Conservation (phyloP, 2,329 filamentous ascomycete genomes). For the Hypoxylon sp. region DNA sequence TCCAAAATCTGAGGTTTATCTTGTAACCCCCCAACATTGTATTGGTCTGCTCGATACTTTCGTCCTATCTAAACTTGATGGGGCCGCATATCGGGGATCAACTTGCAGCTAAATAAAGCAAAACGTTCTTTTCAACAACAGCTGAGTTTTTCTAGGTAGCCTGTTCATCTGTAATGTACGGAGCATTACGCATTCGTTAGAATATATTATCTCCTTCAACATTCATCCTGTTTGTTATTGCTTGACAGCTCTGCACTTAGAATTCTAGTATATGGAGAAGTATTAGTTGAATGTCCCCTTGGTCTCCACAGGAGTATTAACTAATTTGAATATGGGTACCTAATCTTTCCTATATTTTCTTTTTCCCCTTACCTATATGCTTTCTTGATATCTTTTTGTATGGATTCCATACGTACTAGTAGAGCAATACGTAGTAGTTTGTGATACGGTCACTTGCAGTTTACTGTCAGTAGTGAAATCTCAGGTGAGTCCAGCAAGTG, state of each 20-base stretch:
- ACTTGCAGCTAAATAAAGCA: conserved; percentile 4
- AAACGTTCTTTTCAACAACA: background rate
- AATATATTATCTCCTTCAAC: background rate
- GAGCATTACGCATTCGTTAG: background rate
- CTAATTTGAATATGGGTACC: background rate
- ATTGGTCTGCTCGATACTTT: conserved; percentile 8
- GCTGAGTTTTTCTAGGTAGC: background rate
- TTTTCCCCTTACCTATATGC: background rate
- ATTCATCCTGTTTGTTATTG: background rate
- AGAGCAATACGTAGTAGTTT: conserved; percentile 16
- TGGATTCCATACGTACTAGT: background rate
- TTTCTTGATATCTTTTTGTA: background rate
- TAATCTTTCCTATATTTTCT: background rate
- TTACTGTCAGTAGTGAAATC: conserved; percentile 22
- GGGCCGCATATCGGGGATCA: conserved; percentile 2
- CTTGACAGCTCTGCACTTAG: background rate
- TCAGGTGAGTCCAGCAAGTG: conserved; percentile 40
- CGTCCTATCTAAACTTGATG: conserved; percentile 2
- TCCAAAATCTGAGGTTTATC: conserved; percentile 17
- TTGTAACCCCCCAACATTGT: conserved; percentile 1
- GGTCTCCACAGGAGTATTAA: background rate
- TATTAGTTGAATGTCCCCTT: background rate
- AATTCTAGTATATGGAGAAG: background rate
- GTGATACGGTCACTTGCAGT: conserved; percentile 32
- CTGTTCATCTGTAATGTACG: background rate